Percentiles rank a stretch among this genome's conserved stretches.
phyloP scores from a whole-genome alignment of 2,329 filamentous ascomycete species.

The Diaporthe nobilis region DNA sequence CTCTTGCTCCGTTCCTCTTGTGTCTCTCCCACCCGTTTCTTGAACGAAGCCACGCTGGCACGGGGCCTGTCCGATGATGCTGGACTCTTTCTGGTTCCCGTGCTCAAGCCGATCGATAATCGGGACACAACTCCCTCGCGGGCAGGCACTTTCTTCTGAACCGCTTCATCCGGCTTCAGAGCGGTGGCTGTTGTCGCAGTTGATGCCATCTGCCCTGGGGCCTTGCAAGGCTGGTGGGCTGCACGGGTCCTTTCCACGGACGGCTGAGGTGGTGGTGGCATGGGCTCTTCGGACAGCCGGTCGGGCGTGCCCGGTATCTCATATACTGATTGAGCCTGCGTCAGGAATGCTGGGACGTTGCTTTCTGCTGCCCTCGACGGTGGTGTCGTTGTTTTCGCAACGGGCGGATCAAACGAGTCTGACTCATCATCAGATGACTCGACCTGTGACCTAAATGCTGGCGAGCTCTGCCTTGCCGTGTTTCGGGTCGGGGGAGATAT shows the following conservation, averaged over 20 bases:
- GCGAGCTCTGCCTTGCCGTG: background rate
- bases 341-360: background rate
- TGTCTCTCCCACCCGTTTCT: constrained; percentile 30
- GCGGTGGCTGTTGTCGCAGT: constrained; percentile 3
- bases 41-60: constrained; percentile 1
- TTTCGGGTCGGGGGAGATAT: background rate
- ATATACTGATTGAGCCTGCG: constrained; percentile 7
- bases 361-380: background rate
- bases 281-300: background rate
- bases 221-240: background rate
- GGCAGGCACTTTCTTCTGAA: background rate
- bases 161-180: background rate
- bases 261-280: constrained; percentile 6
- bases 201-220: background rate
- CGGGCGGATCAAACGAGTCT: constrained; percentile 23
- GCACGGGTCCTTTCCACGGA: background rate
- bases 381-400: background rate
- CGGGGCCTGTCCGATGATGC: constrained; percentile 22
- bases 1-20: constrained; percentile 34
- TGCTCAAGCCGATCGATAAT: background rate
- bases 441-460: background rate
- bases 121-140: background rate
- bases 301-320: constrained; percentile 24
- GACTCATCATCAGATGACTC: constrained; percentile 29
- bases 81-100: background rate